phyloP scores from a whole-genome alignment of 352 stramenopile genomes.

The Phytophthora idaei region DNA sequence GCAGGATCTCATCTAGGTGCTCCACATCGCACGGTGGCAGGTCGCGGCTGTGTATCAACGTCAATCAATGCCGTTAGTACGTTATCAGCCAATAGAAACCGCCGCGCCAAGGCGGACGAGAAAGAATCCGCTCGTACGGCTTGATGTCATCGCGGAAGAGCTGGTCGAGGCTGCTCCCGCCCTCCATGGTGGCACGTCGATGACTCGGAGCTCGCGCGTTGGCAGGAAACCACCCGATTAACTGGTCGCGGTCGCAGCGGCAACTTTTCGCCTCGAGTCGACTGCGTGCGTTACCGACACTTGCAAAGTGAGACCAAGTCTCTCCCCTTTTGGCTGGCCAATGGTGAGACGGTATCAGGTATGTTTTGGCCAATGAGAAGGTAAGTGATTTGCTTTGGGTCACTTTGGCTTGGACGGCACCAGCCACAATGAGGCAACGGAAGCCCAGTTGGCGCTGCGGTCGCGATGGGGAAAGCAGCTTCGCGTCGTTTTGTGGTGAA shows the following conservation, averaged over 20 bases:
- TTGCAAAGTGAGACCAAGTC: slow-evolving; percentile 18
- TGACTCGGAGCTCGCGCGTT: background rate
- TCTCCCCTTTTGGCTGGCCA: slow-evolving; percentile 27
- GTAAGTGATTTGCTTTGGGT: background rate
- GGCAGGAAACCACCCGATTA: slow-evolving; percentile 16
- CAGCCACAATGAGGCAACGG: slow-evolving; percentile 14
- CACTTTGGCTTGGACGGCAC: slow-evolving; percentile 7
- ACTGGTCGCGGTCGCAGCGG: slow-evolving; percentile 12
- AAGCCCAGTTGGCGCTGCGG: slow-evolving; percentile 19
- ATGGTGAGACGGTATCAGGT: slow-evolving; percentile 4
- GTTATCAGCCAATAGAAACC: slow-evolving; percentile 20
- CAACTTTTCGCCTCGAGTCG: slow-evolving; percentile 33
- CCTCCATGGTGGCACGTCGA: slow-evolving; percentile 36
- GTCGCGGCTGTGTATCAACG: slow-evolving; percentile 44
- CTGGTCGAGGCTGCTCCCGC: slow-evolving; percentile 41
- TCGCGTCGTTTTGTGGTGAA: slow-evolving; percentile 16
- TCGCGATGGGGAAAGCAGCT: slow-evolving; percentile 21
- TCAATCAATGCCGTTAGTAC: slow-evolving; percentile 19
- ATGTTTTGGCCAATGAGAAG: slow-evolving; percentile 28
- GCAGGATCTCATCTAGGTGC: slow-evolving; percentile 65
- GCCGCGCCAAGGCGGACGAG: slow-evolving; percentile 1
- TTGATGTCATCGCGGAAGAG: slow-evolving; percentile 64
- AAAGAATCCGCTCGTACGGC: slow-evolving; percentile 41
- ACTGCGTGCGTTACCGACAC: slow-evolving; percentile 20
- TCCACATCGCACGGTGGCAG: slow-evolving; percentile 71